These are phyloP conservation scores for Pistacia vera DNA, from an alignment of 345 rosid species.

Conservation along the genomic window DNA sequence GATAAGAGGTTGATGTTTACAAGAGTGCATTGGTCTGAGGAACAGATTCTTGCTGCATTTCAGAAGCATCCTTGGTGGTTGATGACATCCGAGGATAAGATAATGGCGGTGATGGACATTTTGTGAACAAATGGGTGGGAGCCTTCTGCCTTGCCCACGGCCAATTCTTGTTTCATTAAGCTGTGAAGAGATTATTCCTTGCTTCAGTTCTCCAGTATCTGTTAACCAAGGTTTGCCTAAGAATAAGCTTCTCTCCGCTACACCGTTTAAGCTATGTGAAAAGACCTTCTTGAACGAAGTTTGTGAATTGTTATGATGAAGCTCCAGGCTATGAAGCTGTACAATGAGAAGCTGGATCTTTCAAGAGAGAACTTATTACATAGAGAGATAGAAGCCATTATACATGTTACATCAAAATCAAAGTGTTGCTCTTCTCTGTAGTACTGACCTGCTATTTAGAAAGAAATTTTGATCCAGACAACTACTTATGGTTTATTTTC, in stretches of 20 bases:
- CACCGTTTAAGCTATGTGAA: background rate
- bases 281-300: slow-evolving; percentile 4
- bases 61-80: background rate
- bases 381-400: no score
- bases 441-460: no score
- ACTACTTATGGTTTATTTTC: no score
- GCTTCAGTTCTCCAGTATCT: slow-evolving; percentile 26
- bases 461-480: no score
- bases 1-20: no score
- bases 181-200: slow-evolving; percentile 34
- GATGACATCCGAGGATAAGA: slow-evolving; percentile 22
- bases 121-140: slow-evolving; percentile 29
- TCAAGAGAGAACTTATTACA: background rate
- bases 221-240: slow-evolving; percentile 22
- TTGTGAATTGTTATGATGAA: slow-evolving; percentile 12
- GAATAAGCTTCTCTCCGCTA: background rate
- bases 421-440: no score
- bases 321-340: slow-evolving; percentile 22
- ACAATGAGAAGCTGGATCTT: slow-evolving; percentile 7
- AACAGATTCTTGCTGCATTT: no score
- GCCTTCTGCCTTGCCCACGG: slow-evolving; percentile 4
- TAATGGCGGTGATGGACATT: slow-evolving; percentile 21
- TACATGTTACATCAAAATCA: no score
- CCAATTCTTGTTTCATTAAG: slow-evolving; percentile 19
- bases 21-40: no score